Percentiles rank a stretch among this genome's conserved stretches.
These are phyloP conservation scores for Citrus reticulata DNA, from an alignment of 345 rosid genomes.

Conservation along the genomic window DNA sequence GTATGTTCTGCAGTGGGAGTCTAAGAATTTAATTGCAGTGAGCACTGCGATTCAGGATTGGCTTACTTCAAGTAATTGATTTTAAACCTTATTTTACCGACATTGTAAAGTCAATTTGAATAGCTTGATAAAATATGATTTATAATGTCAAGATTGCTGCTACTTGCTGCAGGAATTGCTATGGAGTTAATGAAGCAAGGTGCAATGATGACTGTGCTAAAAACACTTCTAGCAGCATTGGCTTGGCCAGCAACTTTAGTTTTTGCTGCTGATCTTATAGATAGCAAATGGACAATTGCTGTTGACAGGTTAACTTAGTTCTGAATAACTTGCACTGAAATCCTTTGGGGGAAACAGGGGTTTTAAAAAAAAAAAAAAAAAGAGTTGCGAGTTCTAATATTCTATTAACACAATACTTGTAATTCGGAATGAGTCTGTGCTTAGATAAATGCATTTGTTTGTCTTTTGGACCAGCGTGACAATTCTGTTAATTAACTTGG, in stretches of 20 bases:
- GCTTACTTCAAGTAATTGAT: constrained; percentile 90
- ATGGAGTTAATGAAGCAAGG: constrained; percentile 89
- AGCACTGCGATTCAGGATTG: constrained; percentile 98
- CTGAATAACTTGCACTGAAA: not conserved
- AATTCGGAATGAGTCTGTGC: not conserved
- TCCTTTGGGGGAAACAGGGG: too few species aligned
- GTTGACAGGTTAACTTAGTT: constrained; percentile 61
- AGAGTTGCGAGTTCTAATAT: too few species aligned
- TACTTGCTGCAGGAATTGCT: constrained; percentile 56
- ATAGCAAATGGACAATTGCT: constrained; percentile 91
- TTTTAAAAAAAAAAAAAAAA: too few species aligned
- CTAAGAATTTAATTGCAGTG: constrained; percentile 79
- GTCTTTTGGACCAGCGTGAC: not conserved
- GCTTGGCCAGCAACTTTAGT: constrained; percentile 92
- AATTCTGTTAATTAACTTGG: not conserved
- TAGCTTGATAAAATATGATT: not conserved
- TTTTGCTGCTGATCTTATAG: constrained; percentile 83
- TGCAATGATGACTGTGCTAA: constrained; percentile 92
- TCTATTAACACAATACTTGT: not conserved
- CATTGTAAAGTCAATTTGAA: constrained; percentile 2
- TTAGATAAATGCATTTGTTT: not conserved
- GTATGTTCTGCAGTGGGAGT: constrained; percentile 92
- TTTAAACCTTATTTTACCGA: constrained; percentile 22
- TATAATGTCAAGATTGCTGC: constrained; percentile 12
- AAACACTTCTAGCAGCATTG: constrained; percentile 72